A percentile compares a stretch with the other conserved stretches of the same genome.
phyloP scores from a whole-genome alignment of 345 rosid genomes.

The Eutrema heterophyllum region DNA sequence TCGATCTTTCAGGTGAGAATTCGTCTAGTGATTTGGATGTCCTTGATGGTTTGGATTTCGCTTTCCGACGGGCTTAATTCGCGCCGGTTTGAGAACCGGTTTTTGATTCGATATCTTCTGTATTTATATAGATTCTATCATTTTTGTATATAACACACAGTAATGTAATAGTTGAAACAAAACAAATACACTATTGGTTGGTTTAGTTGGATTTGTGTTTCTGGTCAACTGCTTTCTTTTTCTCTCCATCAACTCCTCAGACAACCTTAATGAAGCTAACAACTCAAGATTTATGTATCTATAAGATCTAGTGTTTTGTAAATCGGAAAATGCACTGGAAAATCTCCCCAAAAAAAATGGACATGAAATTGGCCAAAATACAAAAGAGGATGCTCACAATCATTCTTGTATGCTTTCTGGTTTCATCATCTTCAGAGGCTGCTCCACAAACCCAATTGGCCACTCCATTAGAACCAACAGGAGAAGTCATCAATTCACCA shows the following conservation, averaged over 20 bases:
- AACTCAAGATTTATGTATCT: constrained; percentile 4
- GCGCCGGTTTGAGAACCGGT: neutral
- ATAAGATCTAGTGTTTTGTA: constrained; percentile 11
- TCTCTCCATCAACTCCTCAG: constrained; percentile 25
- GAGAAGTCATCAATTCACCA: constrained; percentile 20
- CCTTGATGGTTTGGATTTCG: constrained; percentile 48
- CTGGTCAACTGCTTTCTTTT: constrained; percentile 27
- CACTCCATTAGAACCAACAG: constrained; percentile 34
- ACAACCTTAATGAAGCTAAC: constrained; percentile 18
- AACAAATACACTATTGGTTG: constrained; percentile 17
- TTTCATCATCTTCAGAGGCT: constrained; percentile 21
- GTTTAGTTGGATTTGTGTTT: constrained; percentile 27
- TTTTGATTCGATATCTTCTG: constrained; percentile 14
- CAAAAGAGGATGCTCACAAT: constrained; percentile 16
- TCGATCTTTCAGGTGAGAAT: constrained; percentile 15
- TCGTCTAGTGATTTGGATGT: constrained; percentile 39
- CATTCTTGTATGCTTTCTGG: constrained; percentile 25
- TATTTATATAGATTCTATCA: constrained; percentile 3
- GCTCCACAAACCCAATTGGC: constrained; percentile 26
- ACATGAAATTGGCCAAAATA: constrained; percentile 20
- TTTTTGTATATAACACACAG: constrained; percentile 22
- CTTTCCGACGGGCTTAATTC: neutral
- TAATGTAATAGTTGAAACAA: constrained; percentile 18
- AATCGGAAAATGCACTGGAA: constrained; percentile 7
- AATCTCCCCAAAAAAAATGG: neutral